Evolutionary conservation across 2,329 filamentous ascomycete genomes (phyloP).

Genomic region (Samsoniella hepiali): DNA sequence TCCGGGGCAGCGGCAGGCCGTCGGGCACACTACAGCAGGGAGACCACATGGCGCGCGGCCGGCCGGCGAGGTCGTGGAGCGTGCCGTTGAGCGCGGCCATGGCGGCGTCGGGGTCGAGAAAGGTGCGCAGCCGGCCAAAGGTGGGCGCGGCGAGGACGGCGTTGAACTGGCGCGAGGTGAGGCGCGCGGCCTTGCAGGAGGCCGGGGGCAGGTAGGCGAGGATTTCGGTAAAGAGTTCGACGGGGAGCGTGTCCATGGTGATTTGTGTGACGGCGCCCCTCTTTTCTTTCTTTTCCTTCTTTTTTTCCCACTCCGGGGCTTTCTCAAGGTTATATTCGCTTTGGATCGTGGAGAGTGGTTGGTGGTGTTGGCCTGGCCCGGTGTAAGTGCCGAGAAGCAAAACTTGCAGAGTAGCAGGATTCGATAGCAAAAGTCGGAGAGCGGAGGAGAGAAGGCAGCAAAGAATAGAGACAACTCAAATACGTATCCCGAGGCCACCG

Average conservation of each 20-base stretch:
- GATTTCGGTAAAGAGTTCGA: slow-evolving; percentile 31
- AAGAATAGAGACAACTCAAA: no score
- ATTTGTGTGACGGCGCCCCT: neutral
- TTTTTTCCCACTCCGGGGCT: no score
- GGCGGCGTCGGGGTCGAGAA: slow-evolving; percentile 29
- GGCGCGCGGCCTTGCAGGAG: slow-evolving; percentile 27
- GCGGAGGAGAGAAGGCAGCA: no score
- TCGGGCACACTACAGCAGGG: slow-evolving; percentile 33
- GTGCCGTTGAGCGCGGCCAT: slow-evolving; percentile 24
- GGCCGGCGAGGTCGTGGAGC: slow-evolving; percentile 24
- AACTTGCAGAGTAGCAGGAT: no score
- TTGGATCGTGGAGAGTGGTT: no score
- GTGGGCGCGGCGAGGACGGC: slow-evolving; percentile 27
- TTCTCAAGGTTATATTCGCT: no score
- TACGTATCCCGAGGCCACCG: no score
- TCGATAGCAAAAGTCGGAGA: no score
- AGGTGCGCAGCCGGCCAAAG: slow-evolving; percentile 30
- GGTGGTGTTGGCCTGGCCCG: no score
- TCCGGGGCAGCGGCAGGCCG: slow-evolving; percentile 29
- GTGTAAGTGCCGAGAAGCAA: no score
- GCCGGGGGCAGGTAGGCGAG: slow-evolving; percentile 26
- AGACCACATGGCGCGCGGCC: slow-evolving; percentile 33
- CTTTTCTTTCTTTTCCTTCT: neutral
- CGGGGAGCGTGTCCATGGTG: slow-evolving; percentile 31
- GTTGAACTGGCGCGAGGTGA: slow-evolving; percentile 34